phyloP scores from a whole-genome alignment of 78 protist genomes.

The Dictyostelium brefeldianum region DNA sequence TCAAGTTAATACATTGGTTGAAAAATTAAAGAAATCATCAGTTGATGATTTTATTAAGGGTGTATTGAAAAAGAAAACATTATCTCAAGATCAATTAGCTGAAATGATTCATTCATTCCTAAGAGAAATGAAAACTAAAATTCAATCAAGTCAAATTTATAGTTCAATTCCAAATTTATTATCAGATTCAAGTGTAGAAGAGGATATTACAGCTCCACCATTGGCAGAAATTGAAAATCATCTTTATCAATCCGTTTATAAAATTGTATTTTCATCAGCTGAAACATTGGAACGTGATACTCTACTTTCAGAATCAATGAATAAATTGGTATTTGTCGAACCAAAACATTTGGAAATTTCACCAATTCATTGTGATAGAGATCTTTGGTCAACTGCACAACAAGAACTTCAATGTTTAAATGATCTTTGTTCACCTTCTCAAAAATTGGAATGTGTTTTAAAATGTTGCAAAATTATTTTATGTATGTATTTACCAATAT shows the following conservation, averaged over 20 bases:
- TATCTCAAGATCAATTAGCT: slow-evolving; percentile 44
- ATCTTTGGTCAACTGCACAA: slow-evolving; percentile 64
- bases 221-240: slow-evolving; percentile 63
- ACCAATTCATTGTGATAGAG: slow-evolving; percentile 59
- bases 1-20: slow-evolving; percentile 39
- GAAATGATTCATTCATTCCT: slow-evolving; percentile 68
- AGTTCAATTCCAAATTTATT: slow-evolving; percentile 1
- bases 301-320: slow-evolving; percentile 32
- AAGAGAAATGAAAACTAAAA: slow-evolving; percentile 58
- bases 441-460: slow-evolving; percentile 71
- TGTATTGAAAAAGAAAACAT: slow-evolving; percentile 39
- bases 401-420: slow-evolving; percentile 47
- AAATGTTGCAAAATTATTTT: slow-evolving; percentile 61
- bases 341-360: slow-evolving; percentile 69
- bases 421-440: slow-evolving; percentile 71
- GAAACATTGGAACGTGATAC: slow-evolving; percentile 60
- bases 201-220: slow-evolving; percentile 35
- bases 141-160: slow-evolving; percentile 56
- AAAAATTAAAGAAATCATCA: slow-evolving; percentile 54
- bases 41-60: slow-evolving; percentile 58
- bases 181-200: not conserved
- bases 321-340: slow-evolving; percentile 46
- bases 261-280: slow-evolving; percentile 32
- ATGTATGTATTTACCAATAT: not conserved
- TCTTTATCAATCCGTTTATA: slow-evolving; percentile 58